phyloP scores from a whole-genome alignment of 2,329 filamentous ascomycete genomes.

The Aureobasidium sp. region DNA sequence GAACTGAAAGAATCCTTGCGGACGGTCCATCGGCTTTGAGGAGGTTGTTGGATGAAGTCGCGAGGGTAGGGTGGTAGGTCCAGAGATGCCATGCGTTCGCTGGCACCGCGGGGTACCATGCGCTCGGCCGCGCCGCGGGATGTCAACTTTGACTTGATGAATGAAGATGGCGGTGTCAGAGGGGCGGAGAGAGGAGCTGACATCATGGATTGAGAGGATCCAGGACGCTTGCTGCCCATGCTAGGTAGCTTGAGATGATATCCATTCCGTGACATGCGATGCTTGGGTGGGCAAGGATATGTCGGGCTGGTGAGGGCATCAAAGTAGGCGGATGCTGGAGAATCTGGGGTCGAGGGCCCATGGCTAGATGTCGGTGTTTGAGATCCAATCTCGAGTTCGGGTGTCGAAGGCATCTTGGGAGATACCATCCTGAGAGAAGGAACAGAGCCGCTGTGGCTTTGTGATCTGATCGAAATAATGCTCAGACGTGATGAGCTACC shows the following conservation, averaged over 20 bases:
- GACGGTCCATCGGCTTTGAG: background rate
- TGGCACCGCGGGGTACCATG: no score
- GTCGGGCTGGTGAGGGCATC: background rate
- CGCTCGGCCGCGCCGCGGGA: background rate
- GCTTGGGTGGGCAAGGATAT: background rate
- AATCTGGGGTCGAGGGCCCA: background rate
- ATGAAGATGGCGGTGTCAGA: background rate
- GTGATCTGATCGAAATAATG: background rate
- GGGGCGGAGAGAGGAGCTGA: no score
- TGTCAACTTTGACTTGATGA: constrained; percentile 1
- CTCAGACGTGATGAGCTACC: background rate
- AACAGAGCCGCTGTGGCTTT: background rate
- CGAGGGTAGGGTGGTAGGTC: background rate
- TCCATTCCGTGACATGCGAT: background rate
- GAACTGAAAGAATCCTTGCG: constrained; percentile 8
- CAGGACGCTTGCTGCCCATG: background rate
- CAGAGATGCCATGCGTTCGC: background rate
- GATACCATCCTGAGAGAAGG: background rate
- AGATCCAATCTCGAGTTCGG: background rate
- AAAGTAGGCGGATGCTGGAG: constrained; percentile 3
- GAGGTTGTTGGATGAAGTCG: background rate
- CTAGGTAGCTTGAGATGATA: background rate
- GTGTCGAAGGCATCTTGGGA: background rate
- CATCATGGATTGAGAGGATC: background rate
- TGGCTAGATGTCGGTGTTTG: constrained; percentile 4